Base-by-base conservation (phyloP, 2,329 filamentous ascomycete species). In the Aureobasidium sp. region DNA sequence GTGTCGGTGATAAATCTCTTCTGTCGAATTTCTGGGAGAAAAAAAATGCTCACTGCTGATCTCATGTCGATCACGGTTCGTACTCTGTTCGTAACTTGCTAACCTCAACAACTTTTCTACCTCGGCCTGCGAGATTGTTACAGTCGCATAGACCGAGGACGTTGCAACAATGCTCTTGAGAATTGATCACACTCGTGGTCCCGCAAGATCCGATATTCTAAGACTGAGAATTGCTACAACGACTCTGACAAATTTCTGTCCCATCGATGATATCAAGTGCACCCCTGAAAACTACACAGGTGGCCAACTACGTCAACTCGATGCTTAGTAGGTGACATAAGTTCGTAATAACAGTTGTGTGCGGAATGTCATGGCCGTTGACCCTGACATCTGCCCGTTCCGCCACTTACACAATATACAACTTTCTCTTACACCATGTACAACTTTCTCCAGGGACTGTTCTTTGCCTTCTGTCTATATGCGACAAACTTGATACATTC, bases 11-110 rank as follows among this genome's bases (percentile, higher is more conserved):
- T 20, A 15, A 9, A 55, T 42, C 51, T 27, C 37, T 55, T 55
- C 51, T 36, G 2, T 20, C 25, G 14, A 9, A 29, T 55, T 55
- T 55, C 51, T 55, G 37, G 51, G n/a, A n/a, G n/a, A n/a, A n/a
- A 55, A 42, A 34, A 12, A n/a, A 31, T 31, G 29, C 37, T 29
- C 37, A 20, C 25, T 29, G 51, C 20, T 36, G 51, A 55, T 55
- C 51, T 11, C 15, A 8, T 55, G 36, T 42, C 51, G 37, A 55
- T 53, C 49, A 7, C n/a, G 12, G 36, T 53, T 53, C 22, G 49
- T 53, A 22, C 37, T 39, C 51, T 55, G 22, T 55, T 17, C 42
- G 51, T 55, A 55, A 55, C 51, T 31, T 31, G 51, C 51, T 31
- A 42, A 55, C 12, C 51, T 55, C 51, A 55, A 55, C 51, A 41